Evolutionary conservation across 2,329 filamentous ascomycete species (phyloP).

Genomic region (Diaporthe batatas): DNA sequence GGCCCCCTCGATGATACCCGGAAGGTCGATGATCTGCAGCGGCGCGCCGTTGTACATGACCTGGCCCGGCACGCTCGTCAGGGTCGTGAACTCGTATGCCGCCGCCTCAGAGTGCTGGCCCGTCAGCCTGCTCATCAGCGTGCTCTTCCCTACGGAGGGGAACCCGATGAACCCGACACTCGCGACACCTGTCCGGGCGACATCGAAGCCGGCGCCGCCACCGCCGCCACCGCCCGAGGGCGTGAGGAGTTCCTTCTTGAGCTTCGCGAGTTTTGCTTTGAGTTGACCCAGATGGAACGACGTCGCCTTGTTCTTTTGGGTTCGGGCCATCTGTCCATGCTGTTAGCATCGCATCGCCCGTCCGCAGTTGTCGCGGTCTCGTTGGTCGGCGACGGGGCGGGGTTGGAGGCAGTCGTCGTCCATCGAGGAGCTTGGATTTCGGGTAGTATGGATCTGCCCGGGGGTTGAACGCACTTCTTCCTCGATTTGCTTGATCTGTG

Average conservation of each 20-base stretch:
- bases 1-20: constrained; percentile 98
- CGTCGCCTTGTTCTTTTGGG: constrained; percentile 93
- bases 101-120: constrained; percentile 98
- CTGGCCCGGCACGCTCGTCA: constrained; percentile 97
- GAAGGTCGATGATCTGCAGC: constrained; percentile 97
- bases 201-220: constrained; percentile 92
- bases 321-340: constrained; percentile 74
- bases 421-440: background rate
- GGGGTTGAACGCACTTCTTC: constrained; percentile 76
- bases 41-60: constrained; percentile 96
- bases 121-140: constrained; percentile 93
- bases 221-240: constrained; percentile 87
- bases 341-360: constrained; percentile 16
- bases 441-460: constrained; percentile 26
- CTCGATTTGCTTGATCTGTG: constrained; percentile 95
- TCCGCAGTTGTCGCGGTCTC: background rate
- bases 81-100: constrained; percentile 98
- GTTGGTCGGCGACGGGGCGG: background rate
- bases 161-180: constrained; percentile 99
- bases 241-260: constrained; percentile 95
- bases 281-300: constrained; percentile 95
- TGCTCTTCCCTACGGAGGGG: constrained; percentile 98
- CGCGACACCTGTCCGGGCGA: constrained; percentile 96
- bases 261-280: constrained; percentile 97
- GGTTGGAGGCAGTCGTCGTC: background rate